Evolutionary conservation across 305 asterid species (phyloP), one percentile per base, ranked within the genome.

Genomic region (Fraxinus nigra): DNA sequence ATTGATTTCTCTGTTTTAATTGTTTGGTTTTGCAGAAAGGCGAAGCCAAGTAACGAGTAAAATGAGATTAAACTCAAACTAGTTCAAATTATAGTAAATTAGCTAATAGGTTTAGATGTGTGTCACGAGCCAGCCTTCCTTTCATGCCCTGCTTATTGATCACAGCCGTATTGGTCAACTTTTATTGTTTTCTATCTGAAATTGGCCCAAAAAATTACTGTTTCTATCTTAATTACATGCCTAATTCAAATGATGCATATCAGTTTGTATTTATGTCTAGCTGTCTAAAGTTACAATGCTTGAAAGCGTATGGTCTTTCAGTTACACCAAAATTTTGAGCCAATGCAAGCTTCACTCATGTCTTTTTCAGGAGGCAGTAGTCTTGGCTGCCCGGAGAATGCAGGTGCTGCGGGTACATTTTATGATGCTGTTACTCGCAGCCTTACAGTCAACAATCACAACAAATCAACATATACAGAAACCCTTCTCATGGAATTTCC

Each of bases 341-440:
- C 69, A 67, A 38, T 84, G 67, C 80, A 35, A 85, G 80, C 78
- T 78, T 87, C 51, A 6, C 82, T 76, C 80, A 56, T 84, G 83
- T 84, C 79, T 56, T 59, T 48, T 88, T 79, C 92, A 97, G 99
- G 99, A 82, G 99, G 99, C 81, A 92, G 88, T 89, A 97, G 99
- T 87, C 90, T 85, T 69, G 97, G 98, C 85, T 97, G 98, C 88
- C 92, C 89, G 26, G 95, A 91, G 82, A 97, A 97, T 92, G 95
- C 98, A 46, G 99, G 99, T 76, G 99, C 97, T 80, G 98, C 99
- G 10, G 99, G 99, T 83, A 97, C 98, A 79, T 90, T 93, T 88
- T 97, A 95, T 92, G 99, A 97, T 76, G 83, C 91, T 79, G 97
- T 97, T 87, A 93, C 98, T n/a, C 97, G 97, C 77, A 95, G 95